phyloP scores from a whole-genome alignment of 805 yeast species.

The Hanseniaspora occidentalis region DNA sequence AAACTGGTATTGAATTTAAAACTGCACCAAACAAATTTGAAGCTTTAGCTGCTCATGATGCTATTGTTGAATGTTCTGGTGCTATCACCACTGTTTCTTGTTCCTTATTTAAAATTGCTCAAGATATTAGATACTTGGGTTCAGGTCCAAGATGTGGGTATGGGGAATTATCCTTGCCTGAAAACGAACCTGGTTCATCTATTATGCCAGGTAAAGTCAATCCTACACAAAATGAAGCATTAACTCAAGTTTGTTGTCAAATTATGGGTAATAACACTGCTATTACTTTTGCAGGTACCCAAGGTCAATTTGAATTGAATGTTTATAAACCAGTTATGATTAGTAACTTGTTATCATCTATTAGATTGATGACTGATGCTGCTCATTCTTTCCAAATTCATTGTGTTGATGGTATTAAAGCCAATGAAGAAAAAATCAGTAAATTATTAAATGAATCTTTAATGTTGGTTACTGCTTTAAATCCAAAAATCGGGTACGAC shows the following conservation, averaged over 20 bases:
- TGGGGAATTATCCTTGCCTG: constrained; percentile 90
- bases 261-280: constrained; percentile 95
- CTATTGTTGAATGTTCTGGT: constrained; percentile 94
- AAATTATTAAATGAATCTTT: constrained; percentile 86
- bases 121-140: constrained; percentile 95
- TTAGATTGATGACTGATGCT: constrained; percentile 85
- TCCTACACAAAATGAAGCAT: constrained; percentile 98
- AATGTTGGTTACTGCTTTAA: constrained; percentile 96
- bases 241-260: constrained; percentile 96
- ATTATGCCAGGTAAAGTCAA: constrained; percentile 99
- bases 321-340: constrained; percentile 96
- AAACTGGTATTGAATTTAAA: constrained; percentile 79
- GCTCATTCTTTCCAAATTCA: constrained; percentile 78
- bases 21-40: constrained; percentile 99
- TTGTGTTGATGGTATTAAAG: constrained; percentile 90
- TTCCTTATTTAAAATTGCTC: constrained; percentile 90
- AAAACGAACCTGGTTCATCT: constrained; percentile 98
- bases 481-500: constrained; percentile 98
- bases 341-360: constrained; percentile 75
- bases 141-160: constrained; percentile 99
- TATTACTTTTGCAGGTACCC: constrained; percentile 94
- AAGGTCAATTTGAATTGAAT: constrained; percentile 96
- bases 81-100: constrained; percentile 92
- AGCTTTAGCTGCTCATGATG: constrained; percentile 98
- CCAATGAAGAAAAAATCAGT: constrained; percentile 77